Percentiles rank a stretch among this genome's conserved stretches.
Conservation (phyloP, 208 protist species). For the Spongospora subterranea region DNA sequence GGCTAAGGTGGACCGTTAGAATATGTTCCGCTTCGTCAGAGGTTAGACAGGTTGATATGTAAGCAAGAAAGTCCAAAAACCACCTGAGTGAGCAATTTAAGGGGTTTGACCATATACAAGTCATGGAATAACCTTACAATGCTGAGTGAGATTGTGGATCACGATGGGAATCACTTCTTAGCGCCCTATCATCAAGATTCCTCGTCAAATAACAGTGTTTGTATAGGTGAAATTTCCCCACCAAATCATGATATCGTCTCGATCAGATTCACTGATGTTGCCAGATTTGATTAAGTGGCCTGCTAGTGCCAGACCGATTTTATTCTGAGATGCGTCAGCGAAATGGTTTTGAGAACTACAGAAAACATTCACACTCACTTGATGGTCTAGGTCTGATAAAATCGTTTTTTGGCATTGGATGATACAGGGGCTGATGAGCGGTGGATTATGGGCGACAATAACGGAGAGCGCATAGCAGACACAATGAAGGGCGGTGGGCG, state of each 20-base stretch:
- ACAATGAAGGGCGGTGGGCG: neutral
- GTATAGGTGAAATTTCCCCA: neutral
- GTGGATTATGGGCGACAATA: neutral
- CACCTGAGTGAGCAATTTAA: neutral
- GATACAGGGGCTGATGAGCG: neutral
- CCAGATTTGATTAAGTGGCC: neutral
- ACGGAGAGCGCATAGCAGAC: neutral
- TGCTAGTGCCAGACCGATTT: neutral
- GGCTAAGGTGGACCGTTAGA: neutral
- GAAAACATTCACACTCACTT: neutral
- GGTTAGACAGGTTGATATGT: neutral
- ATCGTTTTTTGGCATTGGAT: neutral
- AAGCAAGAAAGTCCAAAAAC: neutral
- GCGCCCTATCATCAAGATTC: neutral
- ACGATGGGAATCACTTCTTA: neutral
- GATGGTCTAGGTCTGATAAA: neutral
- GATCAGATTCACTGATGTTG: neutral
- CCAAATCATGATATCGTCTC: conserved; percentile 1
- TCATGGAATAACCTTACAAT: neutral
- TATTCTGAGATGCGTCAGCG: neutral
- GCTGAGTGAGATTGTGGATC: neutral
- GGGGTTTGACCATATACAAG: neutral
- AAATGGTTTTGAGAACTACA: neutral
- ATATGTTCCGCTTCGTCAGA: neutral
- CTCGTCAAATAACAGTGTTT: neutral